These are phyloP conservation scores for Metschnikowia henanensis DNA, from an alignment of 805 yeast genomes.

Conservation along the genomic window DNA sequence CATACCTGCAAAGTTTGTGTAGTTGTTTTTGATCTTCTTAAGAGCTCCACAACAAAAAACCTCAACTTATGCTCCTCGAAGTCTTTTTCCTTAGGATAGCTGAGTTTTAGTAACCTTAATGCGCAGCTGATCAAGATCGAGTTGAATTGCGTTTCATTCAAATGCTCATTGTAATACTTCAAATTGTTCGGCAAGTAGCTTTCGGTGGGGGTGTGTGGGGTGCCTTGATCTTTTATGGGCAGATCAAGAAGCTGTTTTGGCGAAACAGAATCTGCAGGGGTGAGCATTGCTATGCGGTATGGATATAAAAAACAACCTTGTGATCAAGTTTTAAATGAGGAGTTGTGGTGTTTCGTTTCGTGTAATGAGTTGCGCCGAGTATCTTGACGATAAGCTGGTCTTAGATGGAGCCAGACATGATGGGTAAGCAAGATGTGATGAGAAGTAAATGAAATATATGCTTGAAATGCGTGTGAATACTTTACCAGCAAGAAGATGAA, in stretches of 20 bases:
- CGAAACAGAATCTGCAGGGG: conserved; percentile 16
- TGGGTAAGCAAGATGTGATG: not conserved
- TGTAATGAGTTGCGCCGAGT: not conserved
- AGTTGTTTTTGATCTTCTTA: conserved; percentile 56
- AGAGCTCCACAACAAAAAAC: conserved; percentile 41
- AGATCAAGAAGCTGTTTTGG: conserved; percentile 13
- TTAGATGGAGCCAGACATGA: conserved; percentile 9
- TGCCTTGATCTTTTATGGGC: conserved; percentile 4
- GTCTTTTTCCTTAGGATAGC: conserved; percentile 20
- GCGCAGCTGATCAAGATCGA: conserved; percentile 37
- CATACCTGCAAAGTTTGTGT: conserved; percentile 64
- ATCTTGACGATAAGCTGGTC: not conserved
- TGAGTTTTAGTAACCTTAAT: conserved; percentile 34
- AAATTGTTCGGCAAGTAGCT: conserved; percentile 35
- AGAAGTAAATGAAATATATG: conserved; percentile 2
- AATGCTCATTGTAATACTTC: conserved; percentile 39
- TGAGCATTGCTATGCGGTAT: conserved; percentile 14
- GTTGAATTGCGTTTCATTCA: conserved; percentile 43
- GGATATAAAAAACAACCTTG: no score
- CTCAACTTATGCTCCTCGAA: conserved; percentile 20
- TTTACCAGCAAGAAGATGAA: conserved; percentile 10
- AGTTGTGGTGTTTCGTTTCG: no score
- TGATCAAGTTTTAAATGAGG: no score
- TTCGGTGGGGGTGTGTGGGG: conserved; percentile 17
- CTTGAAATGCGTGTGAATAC: not conserved